phyloP scores from a whole-genome alignment of 2,329 filamentous ascomycete genomes.

The Fusarium liriodendri region DNA sequence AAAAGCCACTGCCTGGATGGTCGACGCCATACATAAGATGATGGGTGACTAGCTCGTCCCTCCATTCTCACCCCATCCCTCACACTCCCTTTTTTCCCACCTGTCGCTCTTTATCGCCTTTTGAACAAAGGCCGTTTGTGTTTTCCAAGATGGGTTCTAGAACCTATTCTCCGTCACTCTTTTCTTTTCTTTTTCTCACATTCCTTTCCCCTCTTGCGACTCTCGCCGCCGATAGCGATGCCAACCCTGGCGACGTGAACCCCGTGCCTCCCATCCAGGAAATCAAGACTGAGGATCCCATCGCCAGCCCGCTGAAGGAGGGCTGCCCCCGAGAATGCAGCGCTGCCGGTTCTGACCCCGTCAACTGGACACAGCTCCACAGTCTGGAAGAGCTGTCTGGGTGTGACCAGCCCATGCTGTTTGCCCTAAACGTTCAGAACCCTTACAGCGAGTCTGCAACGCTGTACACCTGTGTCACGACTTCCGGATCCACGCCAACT shows the following conservation, averaged over 20 bases:
- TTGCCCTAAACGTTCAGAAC: slow-evolving; percentile 38
- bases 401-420: slow-evolving; percentile 34
- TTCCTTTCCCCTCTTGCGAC: slow-evolving; percentile 17
- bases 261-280: slow-evolving; percentile 34
- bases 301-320: slow-evolving; percentile 37
- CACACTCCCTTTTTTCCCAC: neutral
- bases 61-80: neutral
- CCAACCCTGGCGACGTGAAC: slow-evolving; percentile 33
- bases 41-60: neutral
- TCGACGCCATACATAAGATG: slow-evolving; percentile 21
- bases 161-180: slow-evolving; percentile 34
- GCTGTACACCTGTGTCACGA: slow-evolving; percentile 35
- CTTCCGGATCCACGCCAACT: slow-evolving; percentile 6
- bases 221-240: slow-evolving; percentile 15
- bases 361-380: slow-evolving; percentile 42
- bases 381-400: slow-evolving; percentile 33
- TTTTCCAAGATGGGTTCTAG: slow-evolving; percentile 31
- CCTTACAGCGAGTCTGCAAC: slow-evolving; percentile 39
- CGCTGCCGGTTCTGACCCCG: slow-evolving; percentile 32
- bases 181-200: slow-evolving; percentile 34
- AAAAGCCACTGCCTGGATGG: neutral
- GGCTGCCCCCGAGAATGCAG: slow-evolving; percentile 38
- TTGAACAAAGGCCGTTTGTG: neutral
- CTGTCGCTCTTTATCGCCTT: slow-evolving; percentile 4
- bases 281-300: slow-evolving; percentile 40